Evolutionary conservation across 1,284 basidiomycete species (phyloP).

Genomic region (Rhizoctonia solani): DNA sequence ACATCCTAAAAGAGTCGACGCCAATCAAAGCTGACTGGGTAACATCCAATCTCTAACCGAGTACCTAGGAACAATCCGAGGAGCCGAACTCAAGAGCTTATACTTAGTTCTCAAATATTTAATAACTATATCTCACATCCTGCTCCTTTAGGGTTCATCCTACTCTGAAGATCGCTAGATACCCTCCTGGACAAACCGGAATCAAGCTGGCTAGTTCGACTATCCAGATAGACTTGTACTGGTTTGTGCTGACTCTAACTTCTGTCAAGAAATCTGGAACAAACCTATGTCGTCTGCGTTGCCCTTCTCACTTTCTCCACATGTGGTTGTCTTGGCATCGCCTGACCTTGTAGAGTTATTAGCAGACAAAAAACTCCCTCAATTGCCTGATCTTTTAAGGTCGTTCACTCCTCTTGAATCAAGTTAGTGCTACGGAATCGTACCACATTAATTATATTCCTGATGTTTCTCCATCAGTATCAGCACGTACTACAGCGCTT

Average conservation of each 20-base stretch:
- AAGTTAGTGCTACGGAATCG: conserved; percentile 52
- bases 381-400: conserved; percentile 70
- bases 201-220: background rate
- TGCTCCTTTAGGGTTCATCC: too few species aligned
- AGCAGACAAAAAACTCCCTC: conserved; percentile 60
- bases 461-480: conserved; percentile 54
- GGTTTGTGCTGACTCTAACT: too few species aligned
- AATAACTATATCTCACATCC: too few species aligned
- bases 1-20: too few species aligned
- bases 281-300: conserved; percentile 44
- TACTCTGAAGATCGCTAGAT: too few species aligned
- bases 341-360: conserved; percentile 68
- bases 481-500: conserved; percentile 71
- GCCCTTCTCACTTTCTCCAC: conserved; percentile 74
- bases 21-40: too few species aligned
- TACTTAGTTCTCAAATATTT: too few species aligned
- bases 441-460: background rate
- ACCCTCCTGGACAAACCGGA: too few species aligned
- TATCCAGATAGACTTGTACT: background rate
- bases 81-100: too few species aligned
- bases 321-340: conserved; percentile 71
- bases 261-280: background rate
- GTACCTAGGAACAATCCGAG: too few species aligned
- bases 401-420: conserved; percentile 79
- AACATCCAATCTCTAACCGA: too few species aligned